A percentile compares a stretch with the other conserved stretches of the same genome.
Conservation (phyloP, 805 yeast species). For the Lipomyces yamanashiensis region DNA sequence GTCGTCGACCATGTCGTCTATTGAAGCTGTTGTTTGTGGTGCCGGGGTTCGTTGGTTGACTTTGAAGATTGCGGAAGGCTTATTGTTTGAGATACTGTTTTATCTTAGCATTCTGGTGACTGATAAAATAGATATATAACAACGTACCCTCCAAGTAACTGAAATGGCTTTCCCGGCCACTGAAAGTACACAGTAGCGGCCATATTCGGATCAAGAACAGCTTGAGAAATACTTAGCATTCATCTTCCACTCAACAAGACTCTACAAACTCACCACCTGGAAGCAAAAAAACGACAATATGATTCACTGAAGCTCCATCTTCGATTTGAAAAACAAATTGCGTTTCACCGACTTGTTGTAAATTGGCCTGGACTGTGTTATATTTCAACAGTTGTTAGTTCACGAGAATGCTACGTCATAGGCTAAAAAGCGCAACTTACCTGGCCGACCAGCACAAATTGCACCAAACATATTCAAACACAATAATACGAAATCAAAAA, state of each 20-base stretch:
- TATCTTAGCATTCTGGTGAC: neutral
- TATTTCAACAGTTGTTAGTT: no score
- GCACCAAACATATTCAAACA: constrained; percentile 65
- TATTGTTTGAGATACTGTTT: constrained; percentile 49
- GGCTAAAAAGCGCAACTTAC: constrained; percentile 37
- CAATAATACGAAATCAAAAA: neutral
- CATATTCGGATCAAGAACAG: constrained; percentile 59
- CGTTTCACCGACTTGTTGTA: constrained; percentile 65
- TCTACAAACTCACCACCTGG: constrained; percentile 67
- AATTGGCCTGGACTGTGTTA: constrained; percentile 44
- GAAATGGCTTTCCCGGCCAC: constrained; percentile 60
- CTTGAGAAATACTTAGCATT: constrained; percentile 27
- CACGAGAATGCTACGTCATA: neutral
- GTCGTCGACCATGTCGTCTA: constrained; percentile 62
- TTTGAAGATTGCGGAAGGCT: constrained; percentile 91
- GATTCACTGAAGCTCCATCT: constrained; percentile 70
- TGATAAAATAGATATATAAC: constrained; percentile 51
- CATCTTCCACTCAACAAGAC: neutral
- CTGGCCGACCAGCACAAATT: constrained; percentile 74
- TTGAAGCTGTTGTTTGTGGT: constrained; percentile 38
- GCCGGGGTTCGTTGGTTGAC: constrained; percentile 54
- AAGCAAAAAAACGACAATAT: constrained; percentile 79
- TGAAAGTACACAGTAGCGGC: constrained; percentile 91
- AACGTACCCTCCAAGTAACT: constrained; percentile 49
- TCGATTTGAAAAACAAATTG: constrained; percentile 69